Percentiles rank a stretch among this genome's conserved stretches.
Evolutionary conservation across 2,329 filamentous ascomycete genomes (phyloP).

Genomic region (Monosporascus sp.): DNA sequence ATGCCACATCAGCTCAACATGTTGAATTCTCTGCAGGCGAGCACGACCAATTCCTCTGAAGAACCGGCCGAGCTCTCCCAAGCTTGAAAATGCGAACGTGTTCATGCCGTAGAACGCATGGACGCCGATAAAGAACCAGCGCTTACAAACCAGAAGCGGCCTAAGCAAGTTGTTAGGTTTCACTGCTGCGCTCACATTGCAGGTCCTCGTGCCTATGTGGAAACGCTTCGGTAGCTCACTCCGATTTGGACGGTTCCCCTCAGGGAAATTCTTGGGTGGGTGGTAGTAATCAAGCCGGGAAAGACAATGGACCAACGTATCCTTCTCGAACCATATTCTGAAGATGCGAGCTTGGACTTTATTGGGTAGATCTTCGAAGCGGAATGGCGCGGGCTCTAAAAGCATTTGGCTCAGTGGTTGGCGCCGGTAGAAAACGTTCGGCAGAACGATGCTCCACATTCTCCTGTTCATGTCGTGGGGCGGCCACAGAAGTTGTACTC

Average conservation of each 20-base stretch:
- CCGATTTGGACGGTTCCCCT: not conserved
- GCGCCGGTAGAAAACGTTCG: too few species aligned
- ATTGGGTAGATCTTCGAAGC: slow-evolving; percentile 26
- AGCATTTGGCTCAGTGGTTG: not conserved
- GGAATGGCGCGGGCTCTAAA: slow-evolving; percentile 11
- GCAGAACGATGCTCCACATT: too few species aligned
- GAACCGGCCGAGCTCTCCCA: slow-evolving; percentile 47
- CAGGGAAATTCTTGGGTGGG: slow-evolving; percentile 14
- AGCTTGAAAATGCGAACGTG: slow-evolving; percentile 46
- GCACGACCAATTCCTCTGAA: slow-evolving; percentile 33
- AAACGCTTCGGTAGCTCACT: slow-evolving; percentile 33
- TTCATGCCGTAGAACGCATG: slow-evolving; percentile 45
- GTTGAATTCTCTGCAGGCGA: slow-evolving; percentile 36
- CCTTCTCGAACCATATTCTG: slow-evolving; percentile 29
- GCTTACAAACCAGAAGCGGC: slow-evolving; percentile 34
- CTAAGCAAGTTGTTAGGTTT: slow-evolving; percentile 33
- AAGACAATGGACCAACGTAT: slow-evolving; percentile 35
- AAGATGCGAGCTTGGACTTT: slow-evolving; percentile 32
- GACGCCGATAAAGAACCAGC: slow-evolving; percentile 34
- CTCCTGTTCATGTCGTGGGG: too few species aligned
- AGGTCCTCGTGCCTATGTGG: slow-evolving; percentile 26
- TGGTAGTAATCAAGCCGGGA: slow-evolving; percentile 37
- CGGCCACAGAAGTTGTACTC: not conserved
- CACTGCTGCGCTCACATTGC: slow-evolving; percentile 29
- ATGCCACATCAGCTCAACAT: slow-evolving; percentile 38